Conservation (phyloP, 2,329 filamentous ascomycete genomes). For the Plenodomus tracheiphilus region DNA sequence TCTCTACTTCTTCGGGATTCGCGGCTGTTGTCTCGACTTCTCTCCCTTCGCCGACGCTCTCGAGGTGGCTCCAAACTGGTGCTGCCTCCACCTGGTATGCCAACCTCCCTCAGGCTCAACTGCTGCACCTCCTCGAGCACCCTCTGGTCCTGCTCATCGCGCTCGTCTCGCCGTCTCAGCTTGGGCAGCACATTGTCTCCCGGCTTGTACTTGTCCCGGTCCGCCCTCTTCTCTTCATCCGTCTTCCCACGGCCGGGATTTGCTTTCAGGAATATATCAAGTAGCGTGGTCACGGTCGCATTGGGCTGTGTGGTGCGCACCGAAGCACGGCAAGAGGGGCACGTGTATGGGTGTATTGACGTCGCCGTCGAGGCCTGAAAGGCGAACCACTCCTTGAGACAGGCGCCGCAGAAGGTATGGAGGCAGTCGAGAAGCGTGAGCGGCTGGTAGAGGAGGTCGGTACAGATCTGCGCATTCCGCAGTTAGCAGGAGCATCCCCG, state of each 20-base stretch:
- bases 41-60: conserved; percentile 37
- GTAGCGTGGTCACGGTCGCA: conserved; percentile 82
- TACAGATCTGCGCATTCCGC: conserved; percentile 74
- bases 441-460: conserved; percentile 89
- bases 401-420: conserved; percentile 94
- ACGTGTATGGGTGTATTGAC: conserved; percentile 70
- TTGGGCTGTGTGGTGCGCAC: conserved; percentile 89
- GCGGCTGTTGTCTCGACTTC: conserved; percentile 46
- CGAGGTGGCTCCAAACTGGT: conserved; percentile 48
- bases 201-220: conserved; percentile 74
- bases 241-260: conserved; percentile 76
- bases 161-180: conserved; percentile 53
- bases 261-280: conserved; percentile 83
- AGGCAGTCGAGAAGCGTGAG: conserved; percentile 90
- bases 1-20: conserved; percentile 32
- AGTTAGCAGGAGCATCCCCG: conserved; percentile 27
- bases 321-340: conserved; percentile 84
- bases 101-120: conserved; percentile 71
- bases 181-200: conserved; percentile 80
- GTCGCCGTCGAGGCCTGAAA: conserved; percentile 69
- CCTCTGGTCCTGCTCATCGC: conserved; percentile 67
- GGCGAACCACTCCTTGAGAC: conserved; percentile 92
- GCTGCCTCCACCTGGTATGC: conserved; percentile 48
- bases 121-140: conserved; percentile 72
- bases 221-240: conserved; percentile 73